Evolutionary conservation across 73 alveolate species (phyloP), one percentile per base, ranked within the genome.

Genomic region (Urostyla sp.): DNA sequence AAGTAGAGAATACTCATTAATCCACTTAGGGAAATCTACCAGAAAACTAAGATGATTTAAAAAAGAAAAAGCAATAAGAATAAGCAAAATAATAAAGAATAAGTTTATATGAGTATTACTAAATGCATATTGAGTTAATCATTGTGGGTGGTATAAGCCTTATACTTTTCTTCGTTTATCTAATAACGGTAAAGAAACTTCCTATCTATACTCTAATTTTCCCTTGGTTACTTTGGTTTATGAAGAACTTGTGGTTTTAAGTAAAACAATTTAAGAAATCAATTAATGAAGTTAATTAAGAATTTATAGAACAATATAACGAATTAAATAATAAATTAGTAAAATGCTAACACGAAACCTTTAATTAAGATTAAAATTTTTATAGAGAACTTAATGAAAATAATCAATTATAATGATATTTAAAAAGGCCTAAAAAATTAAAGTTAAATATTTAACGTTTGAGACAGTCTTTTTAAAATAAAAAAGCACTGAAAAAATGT

Each of bases 161-260:
- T 35, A 1, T 48, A 13, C 30, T 69, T 32, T 26, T 69, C 27
- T 46, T 69, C 32, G 20, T 69, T 28, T 32, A 69, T 28, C 24
- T 69, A 10, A 30, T 69, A 6, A 26, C 69, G 0, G 69, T 46
- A 5, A 37, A 46, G 40, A 46, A 45, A 28, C 44, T 69, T 67
- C 69, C 69, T 30, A 53, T 59, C 4, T 67, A 69, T 49, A 24
- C 49, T 10, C 31, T 49, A 5, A 4, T 69, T 6, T 6, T 69
- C 4, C 83, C 83, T 18, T 69, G 83, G 83, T 2, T 69, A 8
- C 2, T 69, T 6, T 69, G 83, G 83, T 2, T 48, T 7, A 24
- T 21, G 20, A 69, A 69, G 55, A 69, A 69, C 21, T 20, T 46
- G 7, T 20, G 27, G 0, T 67, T 46, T 15, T 4, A 34, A 23